A percentile compares a stretch with the other conserved stretches of the same genome.
phyloP scores from a whole-genome alignment of 345 rosid genomes.

The Eucalyptus tenuipes region DNA sequence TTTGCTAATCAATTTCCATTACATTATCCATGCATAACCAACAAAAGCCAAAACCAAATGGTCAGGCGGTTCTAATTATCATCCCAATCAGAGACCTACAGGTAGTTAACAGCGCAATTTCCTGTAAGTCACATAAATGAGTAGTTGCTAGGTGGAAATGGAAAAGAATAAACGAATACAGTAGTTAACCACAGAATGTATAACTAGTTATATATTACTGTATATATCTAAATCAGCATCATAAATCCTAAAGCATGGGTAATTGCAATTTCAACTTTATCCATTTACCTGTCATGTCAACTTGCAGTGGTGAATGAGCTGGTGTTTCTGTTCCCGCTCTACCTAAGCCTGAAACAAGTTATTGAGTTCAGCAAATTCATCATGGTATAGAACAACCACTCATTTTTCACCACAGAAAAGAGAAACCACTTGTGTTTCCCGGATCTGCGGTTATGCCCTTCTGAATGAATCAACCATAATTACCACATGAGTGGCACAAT shows the following conservation, averaged over 20 bases:
- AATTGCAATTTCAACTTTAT: neutral
- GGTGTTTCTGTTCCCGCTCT: constrained; percentile 60
- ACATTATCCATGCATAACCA: neutral
- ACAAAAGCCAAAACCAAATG: neutral
- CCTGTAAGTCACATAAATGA: neutral
- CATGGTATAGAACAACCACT: neutral
- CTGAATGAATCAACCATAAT: neutral
- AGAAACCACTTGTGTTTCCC: neutral
- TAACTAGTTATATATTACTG: neutral
- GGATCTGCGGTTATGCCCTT: neutral
- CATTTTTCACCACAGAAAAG: neutral
- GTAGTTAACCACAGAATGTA: neutral
- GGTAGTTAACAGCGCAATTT: neutral
- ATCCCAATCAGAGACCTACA: neutral
- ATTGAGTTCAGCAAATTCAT: neutral
- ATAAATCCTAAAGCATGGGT: neutral
- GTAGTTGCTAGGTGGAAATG: neutral
- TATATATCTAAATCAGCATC: neutral
- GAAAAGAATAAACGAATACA: neutral
- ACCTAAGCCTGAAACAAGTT: constrained; percentile 55
- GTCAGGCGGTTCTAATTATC: neutral
- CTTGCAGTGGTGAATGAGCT: constrained; percentile 35
- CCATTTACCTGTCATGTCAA: constrained; percentile 26
- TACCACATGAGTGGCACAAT: neutral
- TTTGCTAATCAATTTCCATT: neutral